Evolutionary conservation across 176 grass and related monocot species (phyloP).

Genomic region (Zea mays): Zm-B73-REFERENCE-NAM-5.0 NC_050096.1:213586501-213587000

Average conservation of each 20-base stretch:
- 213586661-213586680: not conserved
- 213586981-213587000: not conserved
- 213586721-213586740: conserved; percentile 6
- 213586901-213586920: conserved; percentile 68
- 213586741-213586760: conserved; percentile 27
- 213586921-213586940: not conserved
- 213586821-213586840: conserved; percentile 74
- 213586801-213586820: conserved; percentile 78
- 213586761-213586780: conserved; percentile 17
- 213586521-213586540: conserved; percentile 44
- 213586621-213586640: conserved; percentile 79
- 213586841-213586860: conserved; percentile 91
- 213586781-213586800: conserved; percentile 47
- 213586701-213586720: not conserved
- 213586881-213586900: conserved; percentile 69
- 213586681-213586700: not conserved
- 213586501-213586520: conserved; percentile 15
- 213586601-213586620: conserved; percentile 74
- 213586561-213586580: conserved; percentile 64
- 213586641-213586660: conserved; percentile 81
- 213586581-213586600: conserved; percentile 87
- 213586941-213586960: not conserved
- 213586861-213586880: conserved; percentile 84
- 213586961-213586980: not conserved
- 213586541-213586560: conserved; percentile 78